Evolutionary conservation across 1,284 basidiomycete species (phyloP).

Genomic region (Tilletia setariae): DNA sequence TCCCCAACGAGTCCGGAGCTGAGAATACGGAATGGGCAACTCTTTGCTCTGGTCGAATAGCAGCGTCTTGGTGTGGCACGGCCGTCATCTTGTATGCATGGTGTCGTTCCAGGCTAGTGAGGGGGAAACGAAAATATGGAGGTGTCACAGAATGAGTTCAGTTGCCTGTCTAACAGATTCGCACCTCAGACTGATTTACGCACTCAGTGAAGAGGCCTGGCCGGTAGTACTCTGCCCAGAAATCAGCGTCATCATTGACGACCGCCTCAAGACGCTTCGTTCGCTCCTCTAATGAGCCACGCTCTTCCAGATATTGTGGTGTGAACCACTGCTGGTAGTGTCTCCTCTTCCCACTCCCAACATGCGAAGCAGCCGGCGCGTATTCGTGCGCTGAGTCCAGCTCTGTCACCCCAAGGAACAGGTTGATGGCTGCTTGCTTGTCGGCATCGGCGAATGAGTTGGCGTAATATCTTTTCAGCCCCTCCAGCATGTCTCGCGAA

Average conservation of each 20-base stretch:
- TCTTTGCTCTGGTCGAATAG: not conserved
- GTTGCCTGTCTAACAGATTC: not conserved
- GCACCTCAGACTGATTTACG: not conserved
- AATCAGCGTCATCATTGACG: constrained; percentile 39
- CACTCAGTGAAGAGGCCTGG: constrained; percentile 50
- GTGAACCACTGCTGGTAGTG: constrained; percentile 42
- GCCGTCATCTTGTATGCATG: constrained; percentile 55
- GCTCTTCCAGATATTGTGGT: constrained; percentile 31
- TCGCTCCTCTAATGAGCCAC: constrained; percentile 29
- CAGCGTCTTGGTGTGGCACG: constrained; percentile 34
- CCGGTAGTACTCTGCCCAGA: constrained; percentile 53
- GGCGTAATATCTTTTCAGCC: constrained; percentile 89
- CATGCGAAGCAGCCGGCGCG: not conserved
- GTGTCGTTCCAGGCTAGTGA: constrained; percentile 39
- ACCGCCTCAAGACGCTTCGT: constrained; percentile 35
- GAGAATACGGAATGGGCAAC: constrained; percentile 2
- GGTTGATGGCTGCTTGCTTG: constrained; percentile 94
- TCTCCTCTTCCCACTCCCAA: constrained; percentile 12
- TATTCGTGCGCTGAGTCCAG: not conserved
- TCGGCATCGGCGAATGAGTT: constrained; percentile 86
- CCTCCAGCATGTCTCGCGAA: constrained; percentile 94
- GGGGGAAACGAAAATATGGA: not conserved
- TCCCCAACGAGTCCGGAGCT: not conserved
- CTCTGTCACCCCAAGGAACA: constrained; percentile 79
- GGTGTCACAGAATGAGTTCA: not conserved